Percentiles rank a stretch among this genome's conserved stretches.
phyloP scores from a whole-genome alignment of 106 monocot genomes.

The Posidonia australis region DNA sequence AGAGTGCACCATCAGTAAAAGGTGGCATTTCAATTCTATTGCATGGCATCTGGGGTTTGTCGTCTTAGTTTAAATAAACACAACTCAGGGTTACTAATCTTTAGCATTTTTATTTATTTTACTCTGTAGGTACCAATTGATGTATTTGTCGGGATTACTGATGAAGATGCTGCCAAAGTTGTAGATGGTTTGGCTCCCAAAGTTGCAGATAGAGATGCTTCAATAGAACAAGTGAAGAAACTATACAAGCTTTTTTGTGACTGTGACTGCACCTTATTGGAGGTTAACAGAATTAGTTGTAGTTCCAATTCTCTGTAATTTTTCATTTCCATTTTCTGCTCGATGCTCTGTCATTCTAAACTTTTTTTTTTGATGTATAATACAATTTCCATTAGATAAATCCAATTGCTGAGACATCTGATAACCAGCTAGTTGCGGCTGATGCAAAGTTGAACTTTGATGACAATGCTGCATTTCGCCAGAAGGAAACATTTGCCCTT shows the following conservation, averaged over 20 bases:
- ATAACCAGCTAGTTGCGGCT: slow-evolving; percentile 80
- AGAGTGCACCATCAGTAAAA: no score
- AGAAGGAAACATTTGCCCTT: slow-evolving; percentile 81
- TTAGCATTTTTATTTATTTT: background rate
- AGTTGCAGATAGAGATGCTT: slow-evolving; percentile 66
- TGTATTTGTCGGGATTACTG: slow-evolving; percentile 95
- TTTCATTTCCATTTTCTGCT: background rate
- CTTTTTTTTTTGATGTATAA: slow-evolving; percentile 5
- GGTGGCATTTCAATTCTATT: no score
- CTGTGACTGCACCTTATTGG: slow-evolving; percentile 79
- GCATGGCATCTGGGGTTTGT: background rate
- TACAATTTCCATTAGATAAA: slow-evolving; percentile 53
- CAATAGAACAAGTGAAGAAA: slow-evolving; percentile 95
- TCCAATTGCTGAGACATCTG: slow-evolving; percentile 91
- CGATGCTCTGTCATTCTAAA: background rate
- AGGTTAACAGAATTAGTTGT: slow-evolving; percentile 25
- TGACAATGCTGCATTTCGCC: slow-evolving; percentile 93
- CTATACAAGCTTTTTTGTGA: slow-evolving; percentile 84
- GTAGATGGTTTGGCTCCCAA: slow-evolving; percentile 84
- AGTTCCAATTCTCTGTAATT: background rate
- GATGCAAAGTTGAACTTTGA: slow-evolving; percentile 99
- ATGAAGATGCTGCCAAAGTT: slow-evolving; percentile 96
- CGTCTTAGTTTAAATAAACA: background rate
- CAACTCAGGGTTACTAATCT: background rate
- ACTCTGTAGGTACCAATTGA: slow-evolving; percentile 69